phyloP scores from a whole-genome alignment of 2,329 filamentous ascomycete species.

The Penicillium sp. region DNA sequence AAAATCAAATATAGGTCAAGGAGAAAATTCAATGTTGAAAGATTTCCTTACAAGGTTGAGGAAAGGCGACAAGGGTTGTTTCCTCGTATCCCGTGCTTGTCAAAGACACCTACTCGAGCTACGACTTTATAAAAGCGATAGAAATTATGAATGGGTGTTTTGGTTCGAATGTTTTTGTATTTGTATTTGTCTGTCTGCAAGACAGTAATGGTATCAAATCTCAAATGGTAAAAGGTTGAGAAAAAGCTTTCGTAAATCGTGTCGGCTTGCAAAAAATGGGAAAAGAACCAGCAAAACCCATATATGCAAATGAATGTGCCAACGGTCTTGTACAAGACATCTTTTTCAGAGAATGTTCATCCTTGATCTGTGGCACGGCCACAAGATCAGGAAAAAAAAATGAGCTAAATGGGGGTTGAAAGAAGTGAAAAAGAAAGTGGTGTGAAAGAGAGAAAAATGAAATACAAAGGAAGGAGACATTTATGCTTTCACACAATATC shows the following conservation, averaged over 20 bases:
- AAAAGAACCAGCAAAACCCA: slow-evolving; percentile 2
- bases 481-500: slow-evolving; percentile 29
- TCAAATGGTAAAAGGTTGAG: not conserved
- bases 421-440: not conserved
- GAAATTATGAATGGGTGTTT: not conserved
- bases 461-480: not conserved
- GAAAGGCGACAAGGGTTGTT: too few relatives aligned
- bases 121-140: not conserved
- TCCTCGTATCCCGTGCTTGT: not conserved
- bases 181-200: slow-evolving; percentile 5
- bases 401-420: not conserved
- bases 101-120: not conserved
- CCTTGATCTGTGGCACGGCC: not conserved
- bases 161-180: not conserved
- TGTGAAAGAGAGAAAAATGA: not conserved
- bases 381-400: not conserved
- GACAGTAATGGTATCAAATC: slow-evolving; percentile 7
- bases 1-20: not conserved
- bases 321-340: slow-evolving; percentile 12
- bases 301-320: slow-evolving; percentile 1
- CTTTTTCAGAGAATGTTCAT: slow-evolving; percentile 6
- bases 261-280: slow-evolving; percentile 3
- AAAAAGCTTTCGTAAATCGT: slow-evolving; percentile 10
- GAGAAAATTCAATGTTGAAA: too few relatives aligned
- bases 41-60: too few relatives aligned